phyloP scores from a whole-genome alignment of 2,329 filamentous ascomycete species.

The Colletotrichum shisoi region DNA sequence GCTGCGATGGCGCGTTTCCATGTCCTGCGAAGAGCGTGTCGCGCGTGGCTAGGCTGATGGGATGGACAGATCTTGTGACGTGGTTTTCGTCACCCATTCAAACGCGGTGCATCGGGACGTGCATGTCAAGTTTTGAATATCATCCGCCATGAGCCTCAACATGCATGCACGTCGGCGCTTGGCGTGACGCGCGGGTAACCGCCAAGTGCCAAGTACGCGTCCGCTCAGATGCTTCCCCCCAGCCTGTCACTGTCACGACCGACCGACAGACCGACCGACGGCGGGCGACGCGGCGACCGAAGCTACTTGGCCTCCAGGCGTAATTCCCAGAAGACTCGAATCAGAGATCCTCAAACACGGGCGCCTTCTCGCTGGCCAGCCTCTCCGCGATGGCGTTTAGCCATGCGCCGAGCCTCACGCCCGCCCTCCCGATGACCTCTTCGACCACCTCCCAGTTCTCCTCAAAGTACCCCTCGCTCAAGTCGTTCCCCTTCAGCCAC shows the following conservation, averaged over 20 bases:
- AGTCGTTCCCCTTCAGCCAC: conserved; percentile 28
- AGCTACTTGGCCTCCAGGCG: not conserved
- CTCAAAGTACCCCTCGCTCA: conserved; percentile 37
- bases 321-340: no score
- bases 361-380: not conserved
- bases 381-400: conserved; percentile 34
- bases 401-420: conserved; percentile 36
- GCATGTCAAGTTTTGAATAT: not conserved
- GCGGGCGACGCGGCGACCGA: conserved; percentile 2
- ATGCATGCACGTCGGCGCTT: conserved; percentile 20
- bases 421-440: conserved; percentile 33
- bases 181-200: not conserved
- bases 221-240: not conserved
- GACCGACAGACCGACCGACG: no score
- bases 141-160: not conserved
- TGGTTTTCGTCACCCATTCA: not conserved
- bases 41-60: not conserved
- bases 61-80: not conserved
- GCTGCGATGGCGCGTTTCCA: not conserved
- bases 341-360: conserved; percentile 30
- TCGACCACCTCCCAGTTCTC: conserved; percentile 37
- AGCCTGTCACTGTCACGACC: not conserved
- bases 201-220: not conserved
- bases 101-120: not conserved
- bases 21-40: not conserved